Conservation (phyloP, 164 flowering plant genomes). For the Vitis rupestris region DNA sequence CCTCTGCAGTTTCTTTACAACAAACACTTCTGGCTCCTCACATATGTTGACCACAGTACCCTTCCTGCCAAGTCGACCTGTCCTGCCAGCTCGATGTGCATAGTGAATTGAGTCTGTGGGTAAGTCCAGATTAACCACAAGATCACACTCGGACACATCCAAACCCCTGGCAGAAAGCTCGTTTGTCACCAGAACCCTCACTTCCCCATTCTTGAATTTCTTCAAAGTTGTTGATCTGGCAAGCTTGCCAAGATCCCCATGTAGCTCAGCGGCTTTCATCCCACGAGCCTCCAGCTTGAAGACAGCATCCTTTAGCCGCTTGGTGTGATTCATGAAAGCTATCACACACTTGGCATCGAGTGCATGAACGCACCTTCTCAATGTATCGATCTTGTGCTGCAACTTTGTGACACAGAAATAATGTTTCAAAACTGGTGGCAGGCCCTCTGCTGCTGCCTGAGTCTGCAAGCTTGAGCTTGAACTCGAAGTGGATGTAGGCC, state of each 20-base stretch:
- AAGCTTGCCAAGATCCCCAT: constrained; percentile 94
- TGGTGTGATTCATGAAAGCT: constrained; percentile 90
- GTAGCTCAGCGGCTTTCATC: constrained; percentile 79
- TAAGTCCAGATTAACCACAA: constrained; percentile 85
- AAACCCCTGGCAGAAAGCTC: constrained; percentile 97
- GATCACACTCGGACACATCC: constrained; percentile 92
- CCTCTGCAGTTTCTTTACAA: constrained; percentile 77
- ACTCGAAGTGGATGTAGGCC: constrained; percentile 24
- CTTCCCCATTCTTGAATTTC: constrained; percentile 77
- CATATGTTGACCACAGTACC: constrained; percentile 86
- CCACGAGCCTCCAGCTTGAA: constrained; percentile 94
- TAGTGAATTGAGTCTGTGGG: constrained; percentile 90
- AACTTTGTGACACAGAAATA: constrained; percentile 64
- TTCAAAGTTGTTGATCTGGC: constrained; percentile 74
- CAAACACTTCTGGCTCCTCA: constrained; percentile 85
- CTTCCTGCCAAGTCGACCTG: constrained; percentile 88
- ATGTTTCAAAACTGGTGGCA: constrained; percentile 81
- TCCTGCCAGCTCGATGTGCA: constrained; percentile 95
- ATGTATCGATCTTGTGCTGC: constrained; percentile 89
- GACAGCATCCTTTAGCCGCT: constrained; percentile 85
- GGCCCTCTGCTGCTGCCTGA: constrained; percentile 56
- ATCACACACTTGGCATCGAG: constrained; percentile 87
- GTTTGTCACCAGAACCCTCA: constrained; percentile 90
- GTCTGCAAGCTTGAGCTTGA: constrained; percentile 26
- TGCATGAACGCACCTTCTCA: constrained; percentile 89